Evolutionary conservation across 108 stramenopile genomes (phyloP).

Genomic region (Cylindrotheca closterium): DNA sequence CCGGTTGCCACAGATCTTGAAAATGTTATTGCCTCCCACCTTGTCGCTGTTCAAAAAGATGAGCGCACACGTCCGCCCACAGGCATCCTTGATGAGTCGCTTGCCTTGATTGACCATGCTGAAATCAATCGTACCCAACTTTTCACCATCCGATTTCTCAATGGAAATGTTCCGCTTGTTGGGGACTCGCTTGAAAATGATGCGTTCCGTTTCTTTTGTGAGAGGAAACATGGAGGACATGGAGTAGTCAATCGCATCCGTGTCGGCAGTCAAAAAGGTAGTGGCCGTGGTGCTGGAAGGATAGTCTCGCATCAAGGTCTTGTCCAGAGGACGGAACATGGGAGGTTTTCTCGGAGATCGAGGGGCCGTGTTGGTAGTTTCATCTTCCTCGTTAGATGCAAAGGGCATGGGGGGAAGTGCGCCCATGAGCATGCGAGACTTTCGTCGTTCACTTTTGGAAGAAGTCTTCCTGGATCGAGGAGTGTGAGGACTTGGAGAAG

Average conservation of each 20-base stretch:
- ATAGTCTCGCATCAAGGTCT: neutral
- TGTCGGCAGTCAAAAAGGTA: neutral
- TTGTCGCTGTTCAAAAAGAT: neutral
- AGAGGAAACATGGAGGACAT: neutral
- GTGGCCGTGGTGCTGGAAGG: neutral
- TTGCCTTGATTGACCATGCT: neutral
- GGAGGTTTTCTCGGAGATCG: neutral
- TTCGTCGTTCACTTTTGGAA: too few relatives aligned
- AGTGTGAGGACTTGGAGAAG: too few relatives aligned
- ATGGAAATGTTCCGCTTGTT: neutral
- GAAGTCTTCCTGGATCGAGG: too few relatives aligned
- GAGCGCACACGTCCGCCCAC: neutral
- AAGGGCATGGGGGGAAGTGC: too few relatives aligned
- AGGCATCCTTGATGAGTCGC: neutral
- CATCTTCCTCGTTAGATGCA: too few relatives aligned
- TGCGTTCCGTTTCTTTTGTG: neutral
- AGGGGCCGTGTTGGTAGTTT: neutral
- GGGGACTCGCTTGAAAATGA: neutral
- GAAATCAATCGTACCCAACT: neutral
- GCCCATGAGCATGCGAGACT: too few relatives aligned
- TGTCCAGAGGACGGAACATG: neutral
- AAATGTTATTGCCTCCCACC: conserved; percentile 1
- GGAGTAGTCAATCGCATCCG: neutral
- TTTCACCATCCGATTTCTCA: neutral
- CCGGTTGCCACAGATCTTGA: conserved; percentile 11